Base-by-base conservation (phyloP, 768 basidiomycete genomes). In the Filobasidium wieringae region DNA sequence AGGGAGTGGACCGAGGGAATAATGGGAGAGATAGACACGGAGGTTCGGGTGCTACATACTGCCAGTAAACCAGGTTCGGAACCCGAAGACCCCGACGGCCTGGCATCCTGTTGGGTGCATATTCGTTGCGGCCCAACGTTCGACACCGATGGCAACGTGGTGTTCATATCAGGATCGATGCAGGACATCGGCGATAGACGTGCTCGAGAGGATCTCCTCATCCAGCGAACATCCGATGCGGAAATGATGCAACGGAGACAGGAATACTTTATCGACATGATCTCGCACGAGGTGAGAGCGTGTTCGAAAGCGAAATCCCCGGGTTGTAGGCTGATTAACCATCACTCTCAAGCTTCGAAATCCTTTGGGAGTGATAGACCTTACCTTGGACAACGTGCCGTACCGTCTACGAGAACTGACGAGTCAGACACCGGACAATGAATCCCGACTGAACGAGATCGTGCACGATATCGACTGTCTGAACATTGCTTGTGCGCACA, bases 211-310 rank as follows among this genome's bases (percentile, higher is more conserved):
- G 43, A 27, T 4, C 43, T 47, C 24, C 29, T 47, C 22, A 6
- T 47, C 4, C 43, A 47, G 43, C 17, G 43, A 27, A 47, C 43
- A 2, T 2, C 43, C 22, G 43, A 47, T 27, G 43, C 43, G 14
- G 43, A 47, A 14, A 19, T 24, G 7, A 7, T 47, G 43, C 43
- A 47, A 24, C 43, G 29, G 43, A 19, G 43, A 22, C 43, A 47
- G 43, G 43, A 47, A 47, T 47, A 47, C n/a, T 47, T 47, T 24
- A 47, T 47, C n/a, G 43, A 47, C 24, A 47, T 47, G 43, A 47
- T 47, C 24, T 47, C 43, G 24, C 43, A 47, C 24, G 43, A 47
- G 43, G 43, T 47, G 43, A 47, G 43, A 27, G 5, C 4, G 4
- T 19, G 24, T 47, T 14, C 24, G 43, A 27, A n/a, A 14, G 43